Base-by-base conservation (phyloP, 2,329 filamentous ascomycete genomes). In the Sordariomycetes sp. region DNA sequence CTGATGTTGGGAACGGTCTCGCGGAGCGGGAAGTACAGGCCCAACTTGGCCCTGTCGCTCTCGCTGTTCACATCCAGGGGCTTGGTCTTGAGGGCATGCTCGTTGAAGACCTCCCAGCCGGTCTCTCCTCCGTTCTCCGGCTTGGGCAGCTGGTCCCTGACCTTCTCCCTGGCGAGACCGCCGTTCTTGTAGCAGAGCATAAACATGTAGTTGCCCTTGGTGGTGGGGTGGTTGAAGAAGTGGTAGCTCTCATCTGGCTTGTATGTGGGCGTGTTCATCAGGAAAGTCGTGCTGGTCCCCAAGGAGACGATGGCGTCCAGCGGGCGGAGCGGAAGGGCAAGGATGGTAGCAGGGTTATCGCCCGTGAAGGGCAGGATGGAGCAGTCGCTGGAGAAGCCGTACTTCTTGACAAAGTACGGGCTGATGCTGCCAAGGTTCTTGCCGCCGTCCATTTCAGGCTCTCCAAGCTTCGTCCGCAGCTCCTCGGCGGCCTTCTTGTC, bases 101-200 rank as follows among this genome's bases (percentile, higher is more conserved):
- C 59, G 67, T 96, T 92, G 69, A 96, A 98, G 33, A 59, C 69
- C 33, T 75, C 72, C 92, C 92, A 98, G 9, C 68, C 65, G 36
- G 80, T 68, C 5, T 58, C 45, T n/a, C n/a, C n/a, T 20, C 58
- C 54, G 18, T 57, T 45, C 8, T 64, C 55, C 18, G 61, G 59
- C 16, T 63, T 57, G 26, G 86, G 82, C 34, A 96, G 75, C 0
- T 75, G 70, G 52, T 98, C 86, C 35, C 92, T 82, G 41, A 96
- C 76, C 48, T 84, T 79, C 55, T 98, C 92, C 29, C 92, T 82
- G 3, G 92, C 90, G 2, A 96, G 76, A 3, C 87, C 87, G 46
- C 92, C 92, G 61, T 98, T 98, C 63, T 96, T 96, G 69, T 96
- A 98, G 70, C 92, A 98, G 23, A 98, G 77, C 92, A 98, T 98